A percentile compares a stretch with the other conserved stretches of the same genome.
Conservation (phyloP, 352 stramenopile genomes). For the Pythium guiyangense region DNA sequence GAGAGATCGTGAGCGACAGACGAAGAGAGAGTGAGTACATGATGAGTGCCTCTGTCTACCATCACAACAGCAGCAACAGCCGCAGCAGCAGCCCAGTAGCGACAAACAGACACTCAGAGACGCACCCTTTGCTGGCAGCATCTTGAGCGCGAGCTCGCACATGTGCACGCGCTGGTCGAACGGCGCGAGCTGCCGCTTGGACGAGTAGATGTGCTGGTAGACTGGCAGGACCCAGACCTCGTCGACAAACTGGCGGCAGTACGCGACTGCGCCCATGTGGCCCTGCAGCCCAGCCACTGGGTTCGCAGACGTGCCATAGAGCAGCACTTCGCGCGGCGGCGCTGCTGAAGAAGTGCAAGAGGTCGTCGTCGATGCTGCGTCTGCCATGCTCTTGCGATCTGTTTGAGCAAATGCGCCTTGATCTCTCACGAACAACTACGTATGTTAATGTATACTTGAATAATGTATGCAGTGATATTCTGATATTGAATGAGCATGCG, state of each 20-base stretch:
- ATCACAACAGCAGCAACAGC: background rate
- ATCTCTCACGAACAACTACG: no score
- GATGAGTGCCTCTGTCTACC: background rate
- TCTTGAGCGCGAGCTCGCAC: slow-evolving; percentile 51
- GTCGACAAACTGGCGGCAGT: slow-evolving; percentile 62
- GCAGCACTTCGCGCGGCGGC: slow-evolving; percentile 40
- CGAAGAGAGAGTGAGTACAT: background rate
- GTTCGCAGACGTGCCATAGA: slow-evolving; percentile 86
- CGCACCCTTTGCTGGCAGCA: slow-evolving; percentile 19
- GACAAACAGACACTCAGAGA: no score
- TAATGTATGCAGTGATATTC: background rate
- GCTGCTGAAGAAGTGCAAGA: background rate
- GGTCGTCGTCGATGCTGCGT: background rate
- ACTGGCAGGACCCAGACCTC: slow-evolving; percentile 89
- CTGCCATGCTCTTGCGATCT: background rate
- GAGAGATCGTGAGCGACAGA: no score
- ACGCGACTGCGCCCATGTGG: slow-evolving; percentile 77
- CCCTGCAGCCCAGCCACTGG: slow-evolving; percentile 59
- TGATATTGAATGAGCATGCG: background rate
- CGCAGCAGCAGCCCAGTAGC: no score
- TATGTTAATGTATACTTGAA: no score
- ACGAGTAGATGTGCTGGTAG: slow-evolving; percentile 86
- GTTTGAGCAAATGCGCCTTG: no score
- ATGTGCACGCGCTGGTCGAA: slow-evolving; percentile 76
- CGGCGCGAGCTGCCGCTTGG: slow-evolving; percentile 65